Conservation (phyloP, 1,139 yeast genomes). For the Suhomyces maxii region DNA sequence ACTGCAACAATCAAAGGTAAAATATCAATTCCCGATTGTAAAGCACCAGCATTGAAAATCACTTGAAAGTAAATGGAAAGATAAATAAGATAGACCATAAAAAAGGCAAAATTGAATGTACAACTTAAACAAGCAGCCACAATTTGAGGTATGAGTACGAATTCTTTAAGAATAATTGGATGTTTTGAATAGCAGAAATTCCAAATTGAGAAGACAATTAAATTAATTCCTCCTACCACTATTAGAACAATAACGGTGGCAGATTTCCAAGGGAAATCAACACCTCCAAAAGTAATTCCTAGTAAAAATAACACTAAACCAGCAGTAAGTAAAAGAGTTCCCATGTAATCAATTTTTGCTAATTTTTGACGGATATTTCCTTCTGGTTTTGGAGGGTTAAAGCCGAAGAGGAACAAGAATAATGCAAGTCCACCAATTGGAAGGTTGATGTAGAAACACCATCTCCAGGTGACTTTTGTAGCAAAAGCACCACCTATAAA, state of each 20-base stretch:
- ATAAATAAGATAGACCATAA: slow-evolving; percentile 46
- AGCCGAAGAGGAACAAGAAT: slow-evolving; percentile 44
- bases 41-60: slow-evolving; percentile 46
- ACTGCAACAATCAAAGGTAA: slow-evolving; percentile 56
- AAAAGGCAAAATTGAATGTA: slow-evolving; percentile 42
- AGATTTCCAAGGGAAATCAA: slow-evolving; percentile 50
- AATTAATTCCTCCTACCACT: slow-evolving; percentile 51
- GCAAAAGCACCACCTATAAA: slow-evolving; percentile 69
- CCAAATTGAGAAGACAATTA: slow-evolving; percentile 45
- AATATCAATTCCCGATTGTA: slow-evolving; percentile 58
- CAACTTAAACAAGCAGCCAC: slow-evolving; percentile 39
- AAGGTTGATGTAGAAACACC: slow-evolving; percentile 75
- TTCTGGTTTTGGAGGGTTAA: slow-evolving; percentile 54
- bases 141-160: slow-evolving; percentile 38
- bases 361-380: slow-evolving; percentile 45
- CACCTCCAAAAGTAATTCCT: slow-evolving; percentile 55
- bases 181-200: slow-evolving; percentile 46
- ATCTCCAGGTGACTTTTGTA: slow-evolving; percentile 65
- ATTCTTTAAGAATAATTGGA: slow-evolving; percentile 49
- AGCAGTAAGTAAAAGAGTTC: slow-evolving; percentile 40
- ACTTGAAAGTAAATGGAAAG: slow-evolving; percentile 60
- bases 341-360: slow-evolving; percentile 47
- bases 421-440: slow-evolving; percentile 66
- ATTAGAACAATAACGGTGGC: slow-evolving; percentile 57
- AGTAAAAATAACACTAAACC: slow-evolving; percentile 48